Base-by-base conservation (phyloP, 2,329 filamentous ascomycete species). In the Aspergillus unguis region DNA sequence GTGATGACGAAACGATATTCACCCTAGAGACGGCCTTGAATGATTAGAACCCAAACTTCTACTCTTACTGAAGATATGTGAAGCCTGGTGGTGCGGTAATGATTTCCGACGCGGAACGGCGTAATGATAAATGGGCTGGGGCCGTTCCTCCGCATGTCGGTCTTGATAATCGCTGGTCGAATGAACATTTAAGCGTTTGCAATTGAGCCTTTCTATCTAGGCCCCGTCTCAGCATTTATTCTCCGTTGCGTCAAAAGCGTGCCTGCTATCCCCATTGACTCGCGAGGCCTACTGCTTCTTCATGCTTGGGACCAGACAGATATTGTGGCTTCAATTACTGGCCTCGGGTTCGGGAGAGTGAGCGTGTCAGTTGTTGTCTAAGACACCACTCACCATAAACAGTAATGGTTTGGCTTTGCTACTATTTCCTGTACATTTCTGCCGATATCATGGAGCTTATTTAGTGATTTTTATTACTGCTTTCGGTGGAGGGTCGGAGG, bases 1-100 rank as follows among this genome's bases (percentile, higher is more conserved):
- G 59, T 62, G 59, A 68, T 65, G 62, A 69, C 57, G 62, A 60
- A 60, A 68, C 63, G 60, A 67, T 57, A 54, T 58, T 58, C 62
- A 46, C 48, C 32, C 31, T 53, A 51, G 43, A 53, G 36, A 56
- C 29, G 48, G 35, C 33, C 50, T 25, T 41, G 31, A 17, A 17
- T 17, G 17, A 27, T 40, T 50, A 42, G 42, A 50, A 49, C 42
- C 33, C 25, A 46, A 11, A 26, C 35, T 38, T 46, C 31, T 35
- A 43, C n/a, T 44, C 31, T 42, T 40, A 43, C 44, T 40, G 46
- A 33, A 42, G 27, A 17, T 26, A 28, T 48, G 50, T 47, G 50
- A 47, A 49, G 28, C 47, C 36, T 51, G 44, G 42, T 36, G 36
- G 6, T 23, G 17, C 17, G 17, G 17, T 17, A 17, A 17, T 17